phyloP scores from a whole-genome alignment of 306 rosid species.

The Malus sieversii region DNA sequence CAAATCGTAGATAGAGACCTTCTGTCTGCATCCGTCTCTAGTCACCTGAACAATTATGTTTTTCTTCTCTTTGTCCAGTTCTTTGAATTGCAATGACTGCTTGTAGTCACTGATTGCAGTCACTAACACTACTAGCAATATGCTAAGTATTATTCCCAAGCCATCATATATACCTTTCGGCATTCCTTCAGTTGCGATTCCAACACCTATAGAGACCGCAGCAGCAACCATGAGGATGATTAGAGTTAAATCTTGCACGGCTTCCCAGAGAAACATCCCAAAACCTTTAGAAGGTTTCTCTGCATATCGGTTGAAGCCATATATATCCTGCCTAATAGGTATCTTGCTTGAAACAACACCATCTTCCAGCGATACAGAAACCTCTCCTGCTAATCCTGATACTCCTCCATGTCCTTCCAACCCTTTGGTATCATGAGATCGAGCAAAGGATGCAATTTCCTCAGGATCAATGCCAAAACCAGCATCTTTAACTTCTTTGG shows the following conservation, averaged over 20 bases:
- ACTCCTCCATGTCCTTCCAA: constrained; percentile 46
- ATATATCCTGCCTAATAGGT: constrained; percentile 41
- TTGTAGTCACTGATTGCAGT: constrained; percentile 76
- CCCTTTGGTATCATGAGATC: constrained; percentile 47
- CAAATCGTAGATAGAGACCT: constrained; percentile 64
- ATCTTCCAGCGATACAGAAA: constrained; percentile 38
- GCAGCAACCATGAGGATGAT: constrained; percentile 63
- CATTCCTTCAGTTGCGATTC: constrained; percentile 75
- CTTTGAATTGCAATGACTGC: constrained; percentile 80
- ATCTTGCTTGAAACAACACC: constrained; percentile 45
- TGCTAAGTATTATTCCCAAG: constrained; percentile 69
- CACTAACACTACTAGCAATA: constrained; percentile 63
- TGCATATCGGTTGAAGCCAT: constrained; percentile 38
- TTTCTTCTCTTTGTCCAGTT: constrained; percentile 78
- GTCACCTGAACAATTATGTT: constrained; percentile 69
- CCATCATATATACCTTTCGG: constrained; percentile 89
- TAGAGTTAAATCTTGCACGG: constrained; percentile 79
- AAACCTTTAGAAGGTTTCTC: constrained; percentile 75
- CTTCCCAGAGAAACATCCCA: constrained; percentile 90
- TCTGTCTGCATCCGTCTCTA: constrained; percentile 60
- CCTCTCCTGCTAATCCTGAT: constrained; percentile 47
- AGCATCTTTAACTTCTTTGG: constrained; percentile 46
- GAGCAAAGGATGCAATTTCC: constrained; percentile 50
- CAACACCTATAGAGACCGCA: constrained; percentile 56
- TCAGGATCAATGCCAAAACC: constrained; percentile 64